Evolutionary conservation across 768 basidiomycete species (phyloP).

Genomic region (Leccinum barrowsii): DNA sequence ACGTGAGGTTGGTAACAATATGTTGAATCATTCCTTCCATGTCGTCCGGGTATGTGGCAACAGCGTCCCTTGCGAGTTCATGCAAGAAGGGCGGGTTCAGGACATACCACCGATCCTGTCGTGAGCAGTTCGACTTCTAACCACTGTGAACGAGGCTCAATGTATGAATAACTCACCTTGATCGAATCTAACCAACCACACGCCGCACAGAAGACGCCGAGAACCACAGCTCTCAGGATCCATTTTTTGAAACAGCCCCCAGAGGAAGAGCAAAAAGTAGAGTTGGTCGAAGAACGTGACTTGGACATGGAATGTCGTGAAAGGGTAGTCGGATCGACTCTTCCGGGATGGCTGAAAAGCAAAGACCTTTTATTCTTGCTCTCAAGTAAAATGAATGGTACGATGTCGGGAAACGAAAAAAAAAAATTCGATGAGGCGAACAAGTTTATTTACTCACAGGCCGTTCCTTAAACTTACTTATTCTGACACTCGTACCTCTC

Average conservation of each 20-base stretch:
- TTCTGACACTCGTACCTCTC: too few relatives aligned
- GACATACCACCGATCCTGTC: conserved; percentile 82
- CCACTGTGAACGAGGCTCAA: neutral
- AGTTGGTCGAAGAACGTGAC: neutral
- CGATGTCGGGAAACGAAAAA: neutral
- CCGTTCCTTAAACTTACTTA: too few relatives aligned
- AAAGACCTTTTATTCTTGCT: neutral
- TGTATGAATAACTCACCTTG: conserved; percentile 43
- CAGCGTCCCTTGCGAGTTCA: conserved; percentile 68
- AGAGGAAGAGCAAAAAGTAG: neutral
- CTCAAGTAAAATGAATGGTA: neutral
- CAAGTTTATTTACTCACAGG: too few relatives aligned
- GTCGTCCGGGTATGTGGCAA: conserved; percentile 62
- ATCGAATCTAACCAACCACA: conserved; percentile 58
- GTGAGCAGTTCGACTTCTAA: neutral
- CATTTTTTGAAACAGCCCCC: conserved; percentile 29
- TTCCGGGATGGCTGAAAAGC: neutral
- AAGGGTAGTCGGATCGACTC: neutral
- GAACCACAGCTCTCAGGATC: conserved; percentile 26
- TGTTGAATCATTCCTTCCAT: conserved; percentile 72
- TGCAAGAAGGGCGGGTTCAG: conserved; percentile 73
- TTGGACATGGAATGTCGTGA: conserved; percentile 18
- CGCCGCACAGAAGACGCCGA: conserved; percentile 30
- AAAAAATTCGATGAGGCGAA: neutral
- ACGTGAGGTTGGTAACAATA: conserved; percentile 77